Conservation (phyloP, 176 grass and related monocot species). For the Elaeis guineensis region DNA sequence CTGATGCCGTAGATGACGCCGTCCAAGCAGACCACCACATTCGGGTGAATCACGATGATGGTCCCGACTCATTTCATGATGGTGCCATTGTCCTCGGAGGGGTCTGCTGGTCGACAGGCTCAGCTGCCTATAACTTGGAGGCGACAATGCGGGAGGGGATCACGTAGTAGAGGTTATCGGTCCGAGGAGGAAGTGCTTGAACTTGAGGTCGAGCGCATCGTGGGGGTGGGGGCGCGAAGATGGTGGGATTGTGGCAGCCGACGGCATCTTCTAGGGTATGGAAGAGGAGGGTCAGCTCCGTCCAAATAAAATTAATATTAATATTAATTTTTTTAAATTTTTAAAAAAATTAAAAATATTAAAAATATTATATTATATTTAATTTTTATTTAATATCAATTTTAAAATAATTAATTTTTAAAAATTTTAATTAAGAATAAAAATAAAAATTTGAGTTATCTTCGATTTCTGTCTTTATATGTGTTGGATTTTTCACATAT, state of each 20-base stretch:
- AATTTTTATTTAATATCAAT: too few relatives aligned
- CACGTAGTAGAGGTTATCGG: slow-evolving; percentile 56
- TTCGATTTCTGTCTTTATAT: too few relatives aligned
- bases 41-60: slow-evolving; percentile 21
- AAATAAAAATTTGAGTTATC: too few relatives aligned
- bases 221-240: slow-evolving; percentile 64
- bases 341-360: too few relatives aligned
- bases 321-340: too few relatives aligned
- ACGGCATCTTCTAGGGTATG: slow-evolving; percentile 50
- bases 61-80: slow-evolving; percentile 15
- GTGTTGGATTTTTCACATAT: too few relatives aligned
- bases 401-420: too few relatives aligned
- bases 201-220: slow-evolving; percentile 68
- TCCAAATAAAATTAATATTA: too few relatives aligned
- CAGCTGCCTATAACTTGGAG: not conserved
- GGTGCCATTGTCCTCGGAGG: slow-evolving; percentile 28
- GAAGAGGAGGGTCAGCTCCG: slow-evolving; percentile 68
- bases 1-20: slow-evolving; percentile 65
- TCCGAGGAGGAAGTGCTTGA: slow-evolving; percentile 76
- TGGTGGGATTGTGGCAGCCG: slow-evolving; percentile 49
- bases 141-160: slow-evolving; percentile 37
- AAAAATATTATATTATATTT: too few relatives aligned
- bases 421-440: too few relatives aligned
- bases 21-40: slow-evolving; percentile 43
- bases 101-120: slow-evolving; percentile 18